Percentiles rank a stretch among this genome's conserved stretches.
Conservation (phyloP, 2,329 filamentous ascomycete genomes). For the Lasiodiplodia gonubiensis region DNA sequence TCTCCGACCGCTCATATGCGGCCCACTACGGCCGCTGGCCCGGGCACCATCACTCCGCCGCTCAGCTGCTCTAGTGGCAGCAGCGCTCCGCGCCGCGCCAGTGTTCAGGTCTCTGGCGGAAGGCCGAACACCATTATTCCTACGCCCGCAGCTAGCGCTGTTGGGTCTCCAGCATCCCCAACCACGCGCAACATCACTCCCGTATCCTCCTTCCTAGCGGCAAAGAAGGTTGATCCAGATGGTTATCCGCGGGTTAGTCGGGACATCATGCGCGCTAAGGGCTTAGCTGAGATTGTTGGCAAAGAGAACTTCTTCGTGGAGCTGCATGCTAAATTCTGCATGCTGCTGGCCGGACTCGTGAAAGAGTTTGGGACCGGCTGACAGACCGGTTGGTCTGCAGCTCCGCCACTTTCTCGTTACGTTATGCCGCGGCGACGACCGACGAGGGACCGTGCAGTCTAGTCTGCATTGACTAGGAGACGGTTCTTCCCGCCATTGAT, state of each 20-base stretch:
- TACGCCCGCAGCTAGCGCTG: constrained; percentile 31
- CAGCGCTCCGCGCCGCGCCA: constrained; percentile 32
- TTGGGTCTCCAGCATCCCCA: constrained; percentile 41
- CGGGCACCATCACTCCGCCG: constrained; percentile 38
- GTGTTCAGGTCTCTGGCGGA: constrained; percentile 17
- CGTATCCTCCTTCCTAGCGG: constrained; percentile 64
- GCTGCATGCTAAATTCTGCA: constrained; percentile 59
- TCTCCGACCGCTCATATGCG: constrained; percentile 32
- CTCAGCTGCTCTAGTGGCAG: constrained; percentile 33
- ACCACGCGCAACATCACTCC: constrained; percentile 56
- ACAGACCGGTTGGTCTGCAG: constrained; percentile 1
- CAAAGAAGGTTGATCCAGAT: constrained; percentile 61
- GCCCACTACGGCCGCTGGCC: constrained; percentile 36
- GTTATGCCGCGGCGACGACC: constrained; percentile 14
- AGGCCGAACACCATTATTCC: constrained; percentile 14
- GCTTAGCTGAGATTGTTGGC: constrained; percentile 64
- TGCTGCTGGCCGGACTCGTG: constrained; percentile 46
- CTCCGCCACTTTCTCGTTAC: constrained; percentile 21
- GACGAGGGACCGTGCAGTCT: constrained; percentile 20
- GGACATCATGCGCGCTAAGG: constrained; percentile 59
- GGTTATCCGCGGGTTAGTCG: constrained; percentile 59
- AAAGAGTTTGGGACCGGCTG: constrained; percentile 43
- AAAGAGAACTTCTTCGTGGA: constrained; percentile 65
- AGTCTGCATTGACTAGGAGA: constrained; percentile 18
- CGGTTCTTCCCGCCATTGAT: constrained; percentile 22